Evolutionary conservation across 1,284 basidiomycete genomes (phyloP).

Genomic region (Schizophyllum commune): DNA sequence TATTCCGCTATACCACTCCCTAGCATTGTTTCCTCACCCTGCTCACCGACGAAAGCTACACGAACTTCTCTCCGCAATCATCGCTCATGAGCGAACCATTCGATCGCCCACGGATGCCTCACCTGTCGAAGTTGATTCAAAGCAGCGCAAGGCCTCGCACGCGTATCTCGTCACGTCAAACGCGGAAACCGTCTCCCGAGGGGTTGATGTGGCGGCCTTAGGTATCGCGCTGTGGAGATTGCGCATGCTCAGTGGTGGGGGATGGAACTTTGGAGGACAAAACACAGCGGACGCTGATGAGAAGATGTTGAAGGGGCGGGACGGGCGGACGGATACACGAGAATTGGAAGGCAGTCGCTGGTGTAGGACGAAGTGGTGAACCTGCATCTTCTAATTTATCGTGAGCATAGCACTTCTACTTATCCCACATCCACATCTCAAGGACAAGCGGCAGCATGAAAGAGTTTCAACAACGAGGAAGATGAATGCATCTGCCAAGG

Average conservation of each 20-base stretch:
- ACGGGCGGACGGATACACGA: conserved; percentile 5
- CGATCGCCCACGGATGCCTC: conserved; percentile 6
- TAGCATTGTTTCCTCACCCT: conserved; percentile 51
- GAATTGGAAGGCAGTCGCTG: not conserved
- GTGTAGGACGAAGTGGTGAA: not conserved
- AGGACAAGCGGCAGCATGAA: no score
- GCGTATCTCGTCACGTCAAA: conserved; percentile 60
- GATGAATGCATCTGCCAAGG: no score
- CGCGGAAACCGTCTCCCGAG: conserved; percentile 32
- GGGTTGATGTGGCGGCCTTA: conserved; percentile 50
- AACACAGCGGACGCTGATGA: conserved; percentile 1
- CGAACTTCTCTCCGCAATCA: conserved; percentile 35
- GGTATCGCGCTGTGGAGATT: conserved; percentile 70
- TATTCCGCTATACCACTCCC: conserved; percentile 60
- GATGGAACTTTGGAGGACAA: conserved; percentile 24
- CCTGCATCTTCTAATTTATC: no score
- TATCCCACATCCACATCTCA: no score
- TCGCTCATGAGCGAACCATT: conserved; percentile 36
- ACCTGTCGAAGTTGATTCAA: conserved; percentile 12
- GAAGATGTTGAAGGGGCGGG: not conserved
- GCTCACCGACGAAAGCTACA: conserved; percentile 53
- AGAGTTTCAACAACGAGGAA: no score
- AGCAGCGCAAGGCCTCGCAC: conserved; percentile 47
- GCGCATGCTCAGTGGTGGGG: conserved; percentile 60
- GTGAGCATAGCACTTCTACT: no score